phyloP scores from a whole-genome alignment of 176 grass and related monocot species.

The Ensete glaucum region DNA sequence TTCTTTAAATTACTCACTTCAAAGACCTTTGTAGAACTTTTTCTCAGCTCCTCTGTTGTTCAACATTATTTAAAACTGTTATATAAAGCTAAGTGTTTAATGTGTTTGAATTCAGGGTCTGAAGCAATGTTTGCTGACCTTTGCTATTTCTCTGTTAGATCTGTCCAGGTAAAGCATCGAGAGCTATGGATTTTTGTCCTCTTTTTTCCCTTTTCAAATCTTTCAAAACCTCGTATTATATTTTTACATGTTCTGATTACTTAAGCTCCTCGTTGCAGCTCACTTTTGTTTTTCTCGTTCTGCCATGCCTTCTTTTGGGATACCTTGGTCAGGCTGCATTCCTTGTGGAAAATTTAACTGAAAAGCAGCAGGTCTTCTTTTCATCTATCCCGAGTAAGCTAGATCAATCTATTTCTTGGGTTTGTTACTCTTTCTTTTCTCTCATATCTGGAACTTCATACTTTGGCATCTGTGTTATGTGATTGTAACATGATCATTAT shows the following conservation, averaged over 20 bases:
- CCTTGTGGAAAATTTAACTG: slow-evolving; percentile 78
- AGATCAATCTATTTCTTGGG: slow-evolving; percentile 1
- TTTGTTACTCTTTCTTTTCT: neutral
- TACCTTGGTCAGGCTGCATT: slow-evolving; percentile 98
- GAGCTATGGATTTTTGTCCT: slow-evolving; percentile 15
- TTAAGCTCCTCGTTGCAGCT: slow-evolving; percentile 50
- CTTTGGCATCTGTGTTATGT: neutral
- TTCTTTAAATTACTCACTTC: neutral
- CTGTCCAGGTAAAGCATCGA: slow-evolving; percentile 59
- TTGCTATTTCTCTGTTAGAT: slow-evolving; percentile 96
- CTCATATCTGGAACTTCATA: neutral
- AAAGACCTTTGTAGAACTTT: neutral
- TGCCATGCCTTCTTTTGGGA: slow-evolving; percentile 93
- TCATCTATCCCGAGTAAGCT: slow-evolving; percentile 93
- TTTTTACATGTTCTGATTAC: slow-evolving; percentile 1
- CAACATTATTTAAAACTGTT: neutral
- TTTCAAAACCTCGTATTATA: neutral
- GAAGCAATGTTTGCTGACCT: slow-evolving; percentile 99
- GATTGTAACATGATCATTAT: neutral
- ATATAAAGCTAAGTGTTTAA: neutral
- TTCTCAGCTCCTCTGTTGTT: neutral
- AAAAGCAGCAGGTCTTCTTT: slow-evolving; percentile 96
- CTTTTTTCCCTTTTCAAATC: slow-evolving; percentile 3
- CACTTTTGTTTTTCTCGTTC: slow-evolving; percentile 88
- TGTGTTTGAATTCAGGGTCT: slow-evolving; percentile 60